Conservation (phyloP, 2,329 filamentous ascomycete species). For the Botryotinia globosa region DNA sequence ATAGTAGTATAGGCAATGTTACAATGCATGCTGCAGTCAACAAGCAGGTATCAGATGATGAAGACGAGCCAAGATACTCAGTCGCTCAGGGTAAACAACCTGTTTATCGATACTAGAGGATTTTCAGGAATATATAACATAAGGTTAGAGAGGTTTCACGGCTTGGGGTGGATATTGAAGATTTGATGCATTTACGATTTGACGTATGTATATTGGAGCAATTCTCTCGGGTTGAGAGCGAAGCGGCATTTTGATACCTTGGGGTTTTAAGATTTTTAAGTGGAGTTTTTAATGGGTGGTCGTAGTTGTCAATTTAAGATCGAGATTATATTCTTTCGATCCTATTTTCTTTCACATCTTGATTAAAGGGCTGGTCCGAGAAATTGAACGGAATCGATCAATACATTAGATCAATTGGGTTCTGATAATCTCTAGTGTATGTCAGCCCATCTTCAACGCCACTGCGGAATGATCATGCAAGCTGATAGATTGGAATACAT, state of each 20-base stretch:
- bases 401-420: not conserved
- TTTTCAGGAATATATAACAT: not conserved
- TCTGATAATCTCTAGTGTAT: not conserved
- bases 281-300: not conserved
- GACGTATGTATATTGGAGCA: slow-evolving; percentile 15
- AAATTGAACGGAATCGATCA: not conserved
- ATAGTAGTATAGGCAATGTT: slow-evolving; percentile 28
- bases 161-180: not conserved
- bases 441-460: not conserved
- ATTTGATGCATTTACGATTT: slow-evolving; percentile 9
- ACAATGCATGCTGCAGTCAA: slow-evolving; percentile 35
- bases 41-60: slow-evolving; percentile 22
- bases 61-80: slow-evolving; percentile 25
- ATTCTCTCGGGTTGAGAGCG: slow-evolving; percentile 2
- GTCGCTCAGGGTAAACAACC: slow-evolving; percentile 27
- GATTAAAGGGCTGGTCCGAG: not conserved
- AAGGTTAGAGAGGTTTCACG: not conserved
- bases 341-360: not conserved
- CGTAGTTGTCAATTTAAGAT: not conserved
- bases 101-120: slow-evolving; percentile 33
- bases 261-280: not conserved
- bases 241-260: slow-evolving; percentile 24
- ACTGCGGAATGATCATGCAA: not conserved
- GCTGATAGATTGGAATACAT: not conserved
- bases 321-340: not conserved